Percentiles rank a stretch among this genome's conserved stretches.
Evolutionary conservation across 768 basidiomycete genomes (phyloP).

Genomic region (Russula olivacea): DNA sequence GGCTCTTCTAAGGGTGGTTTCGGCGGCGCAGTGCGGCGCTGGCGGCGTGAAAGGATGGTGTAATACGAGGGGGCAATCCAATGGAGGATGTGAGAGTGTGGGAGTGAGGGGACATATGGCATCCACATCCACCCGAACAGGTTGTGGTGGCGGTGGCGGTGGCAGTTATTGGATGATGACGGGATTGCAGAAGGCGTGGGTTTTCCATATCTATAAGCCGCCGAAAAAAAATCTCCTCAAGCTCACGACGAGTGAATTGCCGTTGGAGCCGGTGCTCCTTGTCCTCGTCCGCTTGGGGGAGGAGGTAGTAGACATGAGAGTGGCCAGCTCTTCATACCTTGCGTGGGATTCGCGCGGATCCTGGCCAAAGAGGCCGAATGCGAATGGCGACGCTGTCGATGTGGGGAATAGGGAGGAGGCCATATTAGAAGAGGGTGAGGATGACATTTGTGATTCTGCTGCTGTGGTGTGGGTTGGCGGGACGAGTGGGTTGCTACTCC

Average conservation of each 20-base stretch:
- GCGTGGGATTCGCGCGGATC: conserved; percentile 18
- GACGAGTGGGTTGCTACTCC: no score
- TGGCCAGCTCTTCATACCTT: conserved; percentile 9
- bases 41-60: not conserved
- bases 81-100: not conserved
- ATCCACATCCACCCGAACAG: not conserved
- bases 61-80: not conserved
- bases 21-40: not conserved
- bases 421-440: conserved; percentile 2
- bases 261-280: not conserved
- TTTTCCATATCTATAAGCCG: not conserved
- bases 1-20: not conserved
- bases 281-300: not conserved
- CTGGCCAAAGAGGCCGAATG: conserved; percentile 22
- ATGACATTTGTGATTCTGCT: not conserved
- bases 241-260: not conserved
- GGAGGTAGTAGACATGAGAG: not conserved
- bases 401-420: conserved; percentile 15
- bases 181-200: not conserved
- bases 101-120: not conserved
- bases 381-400: conserved; percentile 14
- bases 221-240: conserved; percentile 16
- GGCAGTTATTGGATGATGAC: no score
- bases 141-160: not conserved
- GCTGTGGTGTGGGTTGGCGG: not conserved